Percentiles rank a stretch among this genome's conserved stretches.
phyloP scores from a whole-genome alignment of 2,329 filamentous ascomycete genomes.

The Amylocarpus encephaloides region DNA sequence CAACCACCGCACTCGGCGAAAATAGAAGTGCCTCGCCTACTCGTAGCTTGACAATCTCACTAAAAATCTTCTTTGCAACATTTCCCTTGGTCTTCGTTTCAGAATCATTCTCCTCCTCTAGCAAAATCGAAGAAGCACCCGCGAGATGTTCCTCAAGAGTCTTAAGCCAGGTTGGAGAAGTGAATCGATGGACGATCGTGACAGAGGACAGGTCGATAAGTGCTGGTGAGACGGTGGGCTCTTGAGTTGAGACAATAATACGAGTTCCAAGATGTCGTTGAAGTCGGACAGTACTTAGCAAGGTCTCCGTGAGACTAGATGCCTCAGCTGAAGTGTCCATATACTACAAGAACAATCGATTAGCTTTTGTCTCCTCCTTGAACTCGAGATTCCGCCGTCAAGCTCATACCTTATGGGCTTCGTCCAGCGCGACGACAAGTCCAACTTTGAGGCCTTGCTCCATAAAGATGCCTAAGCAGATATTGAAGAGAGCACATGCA shows the following conservation, averaged over 20 bases:
- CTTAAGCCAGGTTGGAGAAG: slow-evolving; percentile 52
- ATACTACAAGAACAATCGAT: slow-evolving; percentile 35
- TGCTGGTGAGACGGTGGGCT: slow-evolving; percentile 62
- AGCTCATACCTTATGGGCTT: slow-evolving; percentile 61
- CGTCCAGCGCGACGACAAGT: slow-evolving; percentile 63
- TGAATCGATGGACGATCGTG: slow-evolving; percentile 69
- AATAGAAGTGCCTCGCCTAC: slow-evolving; percentile 46
- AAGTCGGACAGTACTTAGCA: slow-evolving; percentile 58
- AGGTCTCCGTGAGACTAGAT: slow-evolving; percentile 50
- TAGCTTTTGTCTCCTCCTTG: background rate
- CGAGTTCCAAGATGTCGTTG: slow-evolving; percentile 65
- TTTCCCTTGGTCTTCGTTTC: slow-evolving; percentile 15
- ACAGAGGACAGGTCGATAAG: slow-evolving; percentile 66
- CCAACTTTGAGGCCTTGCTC: slow-evolving; percentile 45
- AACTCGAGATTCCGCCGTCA: background rate
- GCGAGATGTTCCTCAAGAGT: slow-evolving; percentile 41
- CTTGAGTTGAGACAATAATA: slow-evolving; percentile 69
- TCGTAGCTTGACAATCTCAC: slow-evolving; percentile 40
- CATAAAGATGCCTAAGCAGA: slow-evolving; percentile 61
- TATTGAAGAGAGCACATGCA: slow-evolving; percentile 67
- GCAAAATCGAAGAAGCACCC: slow-evolving; percentile 27
- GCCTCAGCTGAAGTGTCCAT: slow-evolving; percentile 53
- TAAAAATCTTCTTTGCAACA: slow-evolving; percentile 33
- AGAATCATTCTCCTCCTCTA: slow-evolving; percentile 24
- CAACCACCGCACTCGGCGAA: slow-evolving; percentile 39